phyloP scores from a whole-genome alignment of 495 filamentous ascomycete genomes.

The Neurospora terricola region DNA sequence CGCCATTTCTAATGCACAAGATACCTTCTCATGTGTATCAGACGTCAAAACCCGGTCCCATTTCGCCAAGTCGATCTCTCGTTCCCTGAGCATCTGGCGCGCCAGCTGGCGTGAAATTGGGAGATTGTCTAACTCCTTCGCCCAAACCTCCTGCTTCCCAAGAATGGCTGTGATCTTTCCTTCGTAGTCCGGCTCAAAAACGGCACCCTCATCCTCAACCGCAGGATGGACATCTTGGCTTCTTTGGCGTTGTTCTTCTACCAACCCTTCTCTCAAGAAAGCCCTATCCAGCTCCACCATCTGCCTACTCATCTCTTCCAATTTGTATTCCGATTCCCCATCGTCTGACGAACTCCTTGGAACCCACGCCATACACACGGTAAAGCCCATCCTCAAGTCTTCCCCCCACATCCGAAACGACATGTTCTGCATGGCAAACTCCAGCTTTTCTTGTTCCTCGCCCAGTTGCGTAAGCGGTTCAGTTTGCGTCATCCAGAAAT shows the following conservation, averaged over 20 bases:
- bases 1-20: too few species aligned
- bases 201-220: background rate
- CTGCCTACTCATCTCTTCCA: background rate
- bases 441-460: background rate
- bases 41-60: too few species aligned
- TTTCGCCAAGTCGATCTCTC: too few species aligned
- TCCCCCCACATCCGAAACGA: background rate
- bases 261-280: background rate
- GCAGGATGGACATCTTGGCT: background rate
- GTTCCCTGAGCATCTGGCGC: too few species aligned
- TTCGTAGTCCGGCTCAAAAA: background rate
- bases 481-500: background rate
- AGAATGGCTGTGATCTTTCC: too few species aligned
- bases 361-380: background rate
- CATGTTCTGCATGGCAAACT: background rate
- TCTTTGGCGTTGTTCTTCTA: too few species aligned
- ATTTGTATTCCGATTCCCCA: background rate
- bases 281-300: background rate
- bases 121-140: too few species aligned
- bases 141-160: too few species aligned
- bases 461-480: background rate
- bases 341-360: background rate
- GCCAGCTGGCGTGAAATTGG: too few species aligned
- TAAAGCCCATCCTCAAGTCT: too few species aligned
- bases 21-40: too few species aligned